A percentile compares a stretch with the other conserved stretches of the same genome.
Evolutionary conservation across 129 eudicot genomes (phyloP).

Genomic region (Sambucus nigra): DNA sequence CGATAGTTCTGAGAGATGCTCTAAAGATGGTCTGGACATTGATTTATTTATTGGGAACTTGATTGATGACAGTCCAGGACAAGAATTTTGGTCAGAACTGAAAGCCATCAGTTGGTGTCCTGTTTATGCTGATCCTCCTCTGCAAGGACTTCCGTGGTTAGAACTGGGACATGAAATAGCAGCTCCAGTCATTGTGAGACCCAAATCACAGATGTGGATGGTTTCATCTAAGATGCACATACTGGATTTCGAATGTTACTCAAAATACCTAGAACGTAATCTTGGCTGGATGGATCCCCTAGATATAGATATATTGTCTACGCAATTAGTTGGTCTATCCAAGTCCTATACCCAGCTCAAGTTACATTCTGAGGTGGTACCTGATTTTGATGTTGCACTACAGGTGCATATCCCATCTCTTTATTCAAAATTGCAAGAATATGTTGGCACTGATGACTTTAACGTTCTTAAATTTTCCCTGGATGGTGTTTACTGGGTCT

Average conservation of each 20-base stretch:
- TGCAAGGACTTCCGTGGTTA: conserved; percentile 80
- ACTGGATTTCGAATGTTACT: conserved; percentile 70
- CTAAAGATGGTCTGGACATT: conserved; percentile 23
- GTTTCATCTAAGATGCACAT: conserved; percentile 71
- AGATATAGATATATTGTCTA: conserved; percentile 37
- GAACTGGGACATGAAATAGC: conserved; percentile 46
- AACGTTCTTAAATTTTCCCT: conserved; percentile 46
- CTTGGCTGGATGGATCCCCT: conserved; percentile 86
- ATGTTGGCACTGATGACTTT: conserved; percentile 44
- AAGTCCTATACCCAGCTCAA: conserved; percentile 46
- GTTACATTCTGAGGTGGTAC: conserved; percentile 25
- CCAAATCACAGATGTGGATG: conserved; percentile 82
- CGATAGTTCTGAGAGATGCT: conserved; percentile 16
- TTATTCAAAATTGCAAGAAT: conserved; percentile 67
- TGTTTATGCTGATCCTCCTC: conserved; percentile 66
- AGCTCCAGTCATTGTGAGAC: conserved; percentile 65
- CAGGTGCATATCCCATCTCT: conserved; percentile 52
- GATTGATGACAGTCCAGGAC: conserved; percentile 46
- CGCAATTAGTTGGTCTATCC: conserved; percentile 59
- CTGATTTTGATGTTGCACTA: conserved; percentile 48
- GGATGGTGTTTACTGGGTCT: conserved; percentile 66
- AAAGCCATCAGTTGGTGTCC: conserved; percentile 86
- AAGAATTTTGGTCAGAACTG: conserved; percentile 76
- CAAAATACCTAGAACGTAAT: conserved; percentile 39
- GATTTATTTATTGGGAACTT: conserved; percentile 26